phyloP scores from a whole-genome alignment of 2,329 filamentous ascomycete genomes.

The Phaeosphaeriaceae sp. region DNA sequence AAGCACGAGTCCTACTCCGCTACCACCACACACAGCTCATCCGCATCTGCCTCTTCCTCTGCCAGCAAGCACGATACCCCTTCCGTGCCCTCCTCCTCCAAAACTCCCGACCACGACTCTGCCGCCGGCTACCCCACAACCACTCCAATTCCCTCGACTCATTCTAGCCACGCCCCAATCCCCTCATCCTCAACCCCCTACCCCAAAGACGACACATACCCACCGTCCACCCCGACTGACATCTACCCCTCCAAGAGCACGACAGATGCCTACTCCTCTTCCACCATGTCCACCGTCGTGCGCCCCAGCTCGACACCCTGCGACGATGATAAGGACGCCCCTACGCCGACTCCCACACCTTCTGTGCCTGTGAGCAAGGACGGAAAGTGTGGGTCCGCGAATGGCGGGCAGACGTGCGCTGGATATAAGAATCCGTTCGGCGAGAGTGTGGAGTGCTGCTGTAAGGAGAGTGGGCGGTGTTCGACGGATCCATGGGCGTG shows the following conservation, averaged over 20 bases:
- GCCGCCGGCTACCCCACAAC: background rate
- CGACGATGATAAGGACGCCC: slow-evolving; percentile 12
- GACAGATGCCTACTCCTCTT: too few species aligned
- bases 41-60: too few species aligned
- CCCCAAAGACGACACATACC: background rate
- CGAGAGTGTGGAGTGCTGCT: slow-evolving; percentile 33
- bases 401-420: slow-evolving; percentile 31
- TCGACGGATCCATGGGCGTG: slow-evolving; percentile 29
- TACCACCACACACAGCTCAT: too few species aligned
- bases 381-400: slow-evolving; percentile 33
- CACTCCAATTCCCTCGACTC: background rate
- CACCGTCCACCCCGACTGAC: background rate
- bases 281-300: slow-evolving; percentile 1
- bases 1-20: too few species aligned
- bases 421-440: slow-evolving; percentile 32
- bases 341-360: slow-evolving; percentile 18
- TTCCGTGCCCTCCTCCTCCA: too few species aligned
- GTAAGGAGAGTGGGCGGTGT: slow-evolving; percentile 28
- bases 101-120: too few species aligned
- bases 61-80: slow-evolving; percentile 14
- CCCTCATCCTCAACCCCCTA: too few species aligned
- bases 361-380: slow-evolving; percentile 23
- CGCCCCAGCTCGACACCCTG: slow-evolving; percentile 22
- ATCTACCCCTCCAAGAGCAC: slow-evolving; percentile 3
- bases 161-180: slow-evolving; percentile 7